A percentile compares a stretch with the other conserved stretches of the same genome.
Evolutionary conservation across 139 green algal species (phyloP).

Genomic region (Zygnema circumcarinatum): DNA sequence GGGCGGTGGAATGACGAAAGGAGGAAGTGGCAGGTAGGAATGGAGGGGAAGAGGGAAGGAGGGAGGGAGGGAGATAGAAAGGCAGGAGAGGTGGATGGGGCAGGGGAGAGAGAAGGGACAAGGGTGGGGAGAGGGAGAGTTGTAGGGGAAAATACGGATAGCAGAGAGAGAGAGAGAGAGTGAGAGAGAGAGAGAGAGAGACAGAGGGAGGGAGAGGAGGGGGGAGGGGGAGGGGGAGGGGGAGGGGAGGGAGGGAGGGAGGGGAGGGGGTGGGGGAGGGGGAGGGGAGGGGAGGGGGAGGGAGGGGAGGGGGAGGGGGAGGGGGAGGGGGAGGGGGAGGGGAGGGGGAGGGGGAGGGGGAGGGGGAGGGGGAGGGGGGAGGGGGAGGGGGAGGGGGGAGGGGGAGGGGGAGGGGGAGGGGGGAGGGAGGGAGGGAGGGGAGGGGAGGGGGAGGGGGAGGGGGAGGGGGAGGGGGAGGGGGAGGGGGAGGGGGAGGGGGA

Average conservation of each 20-base stretch:
- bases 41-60: neutral
- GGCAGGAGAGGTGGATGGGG: neutral
- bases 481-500: conserved; percentile 18
- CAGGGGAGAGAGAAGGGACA: neutral
- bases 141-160: neutral
- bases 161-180: conserved; percentile 7
- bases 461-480: neutral
- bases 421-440: neutral
- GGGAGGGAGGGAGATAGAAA: neutral
- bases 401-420: neutral
- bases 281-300: neutral
- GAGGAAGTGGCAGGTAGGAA: neutral
- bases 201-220: conserved; percentile 11
- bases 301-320: neutral
- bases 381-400: neutral
- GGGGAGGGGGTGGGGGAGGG: neutral
- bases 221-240: neutral
- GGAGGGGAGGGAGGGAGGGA: neutral
- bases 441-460: neutral
- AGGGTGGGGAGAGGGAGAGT: neutral
- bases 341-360: neutral
- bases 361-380: neutral
- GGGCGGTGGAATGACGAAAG: neutral
- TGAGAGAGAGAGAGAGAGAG: neutral
- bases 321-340: neutral